Base-by-base conservation (phyloP, 2,329 filamentous ascomycete genomes). In the Drechslera avenae region DNA sequence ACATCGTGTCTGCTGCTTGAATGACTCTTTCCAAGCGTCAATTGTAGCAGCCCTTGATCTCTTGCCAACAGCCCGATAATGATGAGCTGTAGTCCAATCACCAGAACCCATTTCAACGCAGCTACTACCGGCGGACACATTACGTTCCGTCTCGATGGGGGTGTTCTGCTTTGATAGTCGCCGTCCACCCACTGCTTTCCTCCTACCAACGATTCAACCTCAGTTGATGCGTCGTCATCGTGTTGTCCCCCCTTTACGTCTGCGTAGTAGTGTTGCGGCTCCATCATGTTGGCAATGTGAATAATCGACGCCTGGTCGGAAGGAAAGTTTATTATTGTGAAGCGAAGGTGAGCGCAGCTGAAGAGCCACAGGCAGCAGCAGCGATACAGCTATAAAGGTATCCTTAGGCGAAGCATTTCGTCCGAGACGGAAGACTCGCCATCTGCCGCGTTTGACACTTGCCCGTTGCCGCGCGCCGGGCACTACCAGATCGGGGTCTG, bases 141-240 rank as follows among this genome's bases (percentile, higher is more conserved):
- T 37, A 54, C 54, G 7, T 54, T 60, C 43, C 62, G 58, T 50
- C 60, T 66, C 30, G 60, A 56, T 14, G 47, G 51, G 16, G 54
- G 48, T 41, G 59, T 45, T 26, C 50, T 56, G 36, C 50, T 53
- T 5, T 56, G 39, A 23, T 56, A 69, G 12, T 63, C 59, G 18
- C 60, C 53, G 26, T 52, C 10, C 17, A 42, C 43, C 65, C 66
- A 68, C 35, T 60, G 53, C 50, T 69, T 71, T 44, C 68, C 54
- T 16, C 64, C 68, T 12, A 67, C 60, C 1, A 72, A 52, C 2
- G 66, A 69, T 40, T 70, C 68, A 2, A 72, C 68, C 42, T 72
- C 68, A 2, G 68, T 72, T 12, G 65, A 67, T 14, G 68, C 70
- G 41, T 67, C 64, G 47, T 68, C 65, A 26, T 69, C 66, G 31